Evolutionary conservation across 495 filamentous ascomycete species (phyloP).

Genomic region (Talaromyces thailandensis): DNA sequence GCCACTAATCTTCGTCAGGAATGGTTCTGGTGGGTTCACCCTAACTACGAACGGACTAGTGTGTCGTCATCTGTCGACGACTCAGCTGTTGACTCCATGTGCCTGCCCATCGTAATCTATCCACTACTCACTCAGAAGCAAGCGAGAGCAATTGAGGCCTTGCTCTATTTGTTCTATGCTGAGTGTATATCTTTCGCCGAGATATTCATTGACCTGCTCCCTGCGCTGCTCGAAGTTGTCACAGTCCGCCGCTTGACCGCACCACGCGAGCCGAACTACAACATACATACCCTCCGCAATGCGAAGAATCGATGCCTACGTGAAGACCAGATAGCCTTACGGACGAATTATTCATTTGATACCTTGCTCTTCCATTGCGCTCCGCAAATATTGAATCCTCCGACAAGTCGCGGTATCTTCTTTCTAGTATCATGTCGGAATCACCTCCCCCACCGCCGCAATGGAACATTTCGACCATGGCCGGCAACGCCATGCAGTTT

Average conservation of each 20-base stretch:
- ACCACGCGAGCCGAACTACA: not conserved
- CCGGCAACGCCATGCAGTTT: conserved; percentile 36
- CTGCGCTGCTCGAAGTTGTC: not conserved
- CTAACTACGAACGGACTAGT: not conserved
- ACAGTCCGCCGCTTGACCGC: not conserved
- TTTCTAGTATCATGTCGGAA: conserved; percentile 28
- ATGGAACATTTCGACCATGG: conserved; percentile 34
- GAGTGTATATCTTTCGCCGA: not conserved
- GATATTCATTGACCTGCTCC: not conserved
- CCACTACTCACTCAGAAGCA: not conserved
- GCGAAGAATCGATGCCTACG: not conserved
- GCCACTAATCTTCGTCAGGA: not conserved
- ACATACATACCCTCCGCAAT: not conserved
- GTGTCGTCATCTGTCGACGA: not conserved
- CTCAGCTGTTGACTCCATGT: not conserved
- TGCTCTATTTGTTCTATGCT: not conserved
- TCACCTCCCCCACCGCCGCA: conserved; percentile 35
- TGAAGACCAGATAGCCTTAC: not conserved
- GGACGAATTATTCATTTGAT: not conserved
- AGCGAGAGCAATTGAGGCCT: not conserved
- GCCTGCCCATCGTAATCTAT: not conserved
- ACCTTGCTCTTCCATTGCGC: not conserved
- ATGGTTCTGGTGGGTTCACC: not conserved
- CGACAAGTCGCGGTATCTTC: not conserved
- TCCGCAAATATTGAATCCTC: not conserved